phyloP scores from a whole-genome alignment of 2,329 filamentous ascomycete genomes.

The Exophiala spinifera region DNA sequence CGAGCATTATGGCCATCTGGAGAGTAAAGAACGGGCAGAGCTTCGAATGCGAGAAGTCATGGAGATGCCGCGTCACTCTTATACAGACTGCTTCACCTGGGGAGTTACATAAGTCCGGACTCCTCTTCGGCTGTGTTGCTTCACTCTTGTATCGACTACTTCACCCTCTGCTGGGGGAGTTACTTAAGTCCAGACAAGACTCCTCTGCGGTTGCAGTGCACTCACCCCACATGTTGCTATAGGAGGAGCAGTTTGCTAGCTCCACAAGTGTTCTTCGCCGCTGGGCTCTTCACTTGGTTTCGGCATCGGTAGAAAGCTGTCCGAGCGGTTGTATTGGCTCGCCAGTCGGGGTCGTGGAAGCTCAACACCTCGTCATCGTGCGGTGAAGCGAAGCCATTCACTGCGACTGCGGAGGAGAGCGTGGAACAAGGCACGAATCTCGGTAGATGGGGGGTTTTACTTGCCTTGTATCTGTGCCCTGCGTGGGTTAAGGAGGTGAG shows the following conservation, averaged over 20 bases:
- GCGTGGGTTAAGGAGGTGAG: too few species aligned
- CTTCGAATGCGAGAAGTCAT: not conserved
- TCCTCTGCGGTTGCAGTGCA: not conserved
- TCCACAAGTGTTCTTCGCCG: not conserved
- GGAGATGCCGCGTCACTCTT: not conserved
- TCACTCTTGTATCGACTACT: not conserved
- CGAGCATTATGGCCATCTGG: conserved; percentile 2
- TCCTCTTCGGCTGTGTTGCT: not conserved
- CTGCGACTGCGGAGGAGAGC: not conserved
- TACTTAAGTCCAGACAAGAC: not conserved
- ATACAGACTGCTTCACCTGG: not conserved
- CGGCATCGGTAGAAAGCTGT: too few species aligned
- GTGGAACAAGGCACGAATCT: too few species aligned
- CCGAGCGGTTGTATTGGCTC: too few species aligned
- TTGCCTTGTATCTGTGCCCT: too few species aligned
- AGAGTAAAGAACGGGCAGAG: not conserved
- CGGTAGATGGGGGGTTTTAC: too few species aligned
- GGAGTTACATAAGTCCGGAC: not conserved
- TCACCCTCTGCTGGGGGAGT: not conserved
- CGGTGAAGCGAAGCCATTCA: not conserved
- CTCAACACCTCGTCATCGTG: too few species aligned
- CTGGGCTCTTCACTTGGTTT: not conserved
- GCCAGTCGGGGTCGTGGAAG: too few species aligned
- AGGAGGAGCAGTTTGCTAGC: too few species aligned
- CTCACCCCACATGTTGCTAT: not conserved